Base-by-base conservation (phyloP, 768 basidiomycete genomes). In the Pulveroboletus sp. region DNA sequence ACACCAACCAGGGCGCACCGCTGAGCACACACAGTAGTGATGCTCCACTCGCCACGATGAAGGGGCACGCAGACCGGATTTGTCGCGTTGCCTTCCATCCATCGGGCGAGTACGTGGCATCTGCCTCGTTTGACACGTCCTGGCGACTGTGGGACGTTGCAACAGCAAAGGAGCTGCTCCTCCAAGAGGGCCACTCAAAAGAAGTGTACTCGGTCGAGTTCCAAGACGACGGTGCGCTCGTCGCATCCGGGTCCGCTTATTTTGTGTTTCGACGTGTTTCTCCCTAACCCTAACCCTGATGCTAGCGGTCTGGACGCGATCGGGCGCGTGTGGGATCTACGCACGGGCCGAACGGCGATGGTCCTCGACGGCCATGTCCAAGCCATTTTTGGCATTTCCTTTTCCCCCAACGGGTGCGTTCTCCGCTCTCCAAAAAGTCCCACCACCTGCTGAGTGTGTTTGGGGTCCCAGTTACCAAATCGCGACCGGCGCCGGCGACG, bases 161-260 rank as follows among this genome's bases (percentile, higher is more conserved):
- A 45, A 89, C 84, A 0, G 73, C 83, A 2, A 83, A 83, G 66
- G 92, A 96, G 60, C 66, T 99, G 10, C 71, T 95, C 27, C 69
- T 94, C 10, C 96, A 99, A 69, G 94, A 98, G 68, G 96, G 96
- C 0, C 96, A 99, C 64, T 93, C 93, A 4, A 94, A 93, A 64
- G 94, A 96, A 63, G 94, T 98, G 0, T 98, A 95, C 64, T 75
- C 91, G 2, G 78, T 99, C n/a, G 91, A 92, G 55, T 98, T 96
- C 65, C 96, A 99, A 65, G 81, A 85, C 58, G 96, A 98, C 66
- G 96, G 96, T 3, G 85, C 94, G 8, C 73, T 99, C 48, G 85
- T 83, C 28, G 93, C 92, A 10, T 95, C 94, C 0, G 96, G 94
- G 93, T 96, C 62, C 21, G 21, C n/a, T 21, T 3, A 3, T 21